Percentiles rank a stretch among this genome's conserved stretches.
phyloP scores from a whole-genome alignment of 2,329 filamentous ascomycete species.

The Calonectria montana region DNA sequence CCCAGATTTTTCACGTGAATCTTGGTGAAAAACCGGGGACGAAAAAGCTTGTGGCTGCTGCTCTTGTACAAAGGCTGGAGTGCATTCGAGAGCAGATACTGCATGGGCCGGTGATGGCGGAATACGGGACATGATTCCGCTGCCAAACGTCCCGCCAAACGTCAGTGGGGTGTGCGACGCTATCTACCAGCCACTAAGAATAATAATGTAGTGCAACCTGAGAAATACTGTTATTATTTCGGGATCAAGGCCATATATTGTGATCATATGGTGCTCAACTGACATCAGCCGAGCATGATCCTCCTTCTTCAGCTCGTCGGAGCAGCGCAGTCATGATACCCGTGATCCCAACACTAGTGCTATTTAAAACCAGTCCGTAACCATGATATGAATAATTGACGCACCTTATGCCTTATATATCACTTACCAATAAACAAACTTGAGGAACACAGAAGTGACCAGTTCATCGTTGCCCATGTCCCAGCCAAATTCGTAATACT shows the following conservation, averaged over 20 bases:
- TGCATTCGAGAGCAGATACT: not conserved
- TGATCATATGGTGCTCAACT: not conserved
- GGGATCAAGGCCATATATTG: too few species aligned
- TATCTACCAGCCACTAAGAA: constrained; percentile 1
- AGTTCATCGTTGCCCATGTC: constrained; percentile 51
- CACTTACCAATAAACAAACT: constrained; percentile 44
- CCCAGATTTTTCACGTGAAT: not conserved
- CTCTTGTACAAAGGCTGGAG: not conserved
- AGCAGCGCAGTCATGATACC: not conserved
- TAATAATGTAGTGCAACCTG: constrained; percentile 11
- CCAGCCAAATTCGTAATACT: constrained; percentile 57
- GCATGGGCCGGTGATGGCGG: constrained; percentile 63
- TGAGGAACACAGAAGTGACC: constrained; percentile 45
- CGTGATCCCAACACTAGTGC: not conserved
- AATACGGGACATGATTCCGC: constrained; percentile 59
- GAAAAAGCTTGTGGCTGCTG: not conserved
- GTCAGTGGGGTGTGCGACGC: not conserved
- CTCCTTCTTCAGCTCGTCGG: not conserved
- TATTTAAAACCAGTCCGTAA: not conserved
- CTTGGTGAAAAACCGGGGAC: not conserved
- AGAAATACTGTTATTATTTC: not conserved
- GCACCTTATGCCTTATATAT: not conserved
- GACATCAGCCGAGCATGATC: constrained; percentile 4
- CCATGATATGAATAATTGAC: not conserved
- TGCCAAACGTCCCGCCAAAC: constrained; percentile 54